A percentile compares a stretch with the other conserved stretches of the same genome.
These are phyloP conservation scores for Backusella liffmaniae DNA, from an alignment of 192 early-diverging fungal genomes.

Conservation along the genomic window DNA sequence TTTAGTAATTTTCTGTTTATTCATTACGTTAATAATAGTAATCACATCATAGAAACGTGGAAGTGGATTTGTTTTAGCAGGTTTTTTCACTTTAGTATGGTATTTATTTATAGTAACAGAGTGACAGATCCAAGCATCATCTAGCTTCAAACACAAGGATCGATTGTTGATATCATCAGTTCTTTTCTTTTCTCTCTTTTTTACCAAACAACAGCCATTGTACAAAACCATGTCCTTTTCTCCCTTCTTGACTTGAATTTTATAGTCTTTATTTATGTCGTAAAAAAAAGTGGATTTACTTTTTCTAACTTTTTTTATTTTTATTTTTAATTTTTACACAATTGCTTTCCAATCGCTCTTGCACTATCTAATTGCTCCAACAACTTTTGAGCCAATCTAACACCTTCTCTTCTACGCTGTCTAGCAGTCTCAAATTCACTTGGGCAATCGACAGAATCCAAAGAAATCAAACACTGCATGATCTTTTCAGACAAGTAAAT, in stretches of 20 bases:
- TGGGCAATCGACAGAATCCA: constrained; percentile 70
- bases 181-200: neutral
- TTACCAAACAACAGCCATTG: neutral
- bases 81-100: neutral
- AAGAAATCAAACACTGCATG: constrained; percentile 72
- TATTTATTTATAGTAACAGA: neutral
- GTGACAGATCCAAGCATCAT: neutral
- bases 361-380: constrained; percentile 72
- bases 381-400: constrained; percentile 67
- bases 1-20: neutral
- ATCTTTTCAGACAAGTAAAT: constrained; percentile 67
- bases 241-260: too few relatives aligned
- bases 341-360: neutral
- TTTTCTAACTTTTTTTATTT: neutral
- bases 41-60: too few relatives aligned
- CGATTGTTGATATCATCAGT: neutral
- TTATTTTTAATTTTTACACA: constrained; percentile 1
- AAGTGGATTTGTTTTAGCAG: too few relatives aligned
- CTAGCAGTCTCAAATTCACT: constrained; percentile 70
- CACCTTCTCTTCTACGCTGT: constrained; percentile 73
- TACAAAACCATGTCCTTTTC: too few relatives aligned
- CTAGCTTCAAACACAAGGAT: neutral
- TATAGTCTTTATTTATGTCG: neutral
- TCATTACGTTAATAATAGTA: neutral
- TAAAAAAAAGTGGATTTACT: neutral